These are phyloP conservation scores for Solanum lignicaule DNA, from an alignment of 257 asterid species.

Conservation along the genomic window DNA sequence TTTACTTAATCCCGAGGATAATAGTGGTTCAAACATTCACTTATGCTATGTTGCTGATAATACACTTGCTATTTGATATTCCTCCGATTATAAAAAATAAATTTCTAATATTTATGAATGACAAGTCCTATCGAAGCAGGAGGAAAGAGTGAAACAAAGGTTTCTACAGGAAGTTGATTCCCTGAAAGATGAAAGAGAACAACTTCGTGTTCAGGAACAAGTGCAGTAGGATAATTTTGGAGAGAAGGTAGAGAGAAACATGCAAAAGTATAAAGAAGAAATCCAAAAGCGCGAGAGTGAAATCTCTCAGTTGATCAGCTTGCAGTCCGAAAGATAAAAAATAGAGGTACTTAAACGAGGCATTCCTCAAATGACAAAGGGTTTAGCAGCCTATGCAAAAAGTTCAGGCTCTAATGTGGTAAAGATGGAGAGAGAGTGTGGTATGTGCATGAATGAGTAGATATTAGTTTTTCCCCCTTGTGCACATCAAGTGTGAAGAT, in stretches of 20 bases:
- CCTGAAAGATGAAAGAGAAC: conserved; percentile 26
- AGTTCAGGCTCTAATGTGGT: conserved; percentile 18
- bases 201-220: conserved; percentile 16
- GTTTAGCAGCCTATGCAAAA: conserved; percentile 37
- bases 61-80: not conserved
- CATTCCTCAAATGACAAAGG: conserved; percentile 21
- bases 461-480: conserved; percentile 71
- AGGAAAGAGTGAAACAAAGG: conserved; percentile 39
- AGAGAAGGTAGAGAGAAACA: conserved; percentile 25
- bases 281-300: conserved; percentile 30
- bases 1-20: not conserved
- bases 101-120: not conserved
- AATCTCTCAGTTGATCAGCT: conserved; percentile 34
- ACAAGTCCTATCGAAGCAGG: conserved; percentile 51
- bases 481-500: conserved; percentile 57
- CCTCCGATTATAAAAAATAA: not conserved
- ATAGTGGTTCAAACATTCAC: not conserved
- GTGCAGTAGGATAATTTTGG: conserved; percentile 31
- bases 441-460: conserved; percentile 71
- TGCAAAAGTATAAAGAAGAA: conserved; percentile 22
- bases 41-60: not conserved
- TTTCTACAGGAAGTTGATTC: conserved; percentile 5
- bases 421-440: conserved; percentile 63
- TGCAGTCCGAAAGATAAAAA: conserved; percentile 32
- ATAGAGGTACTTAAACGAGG: conserved; percentile 42